These are phyloP conservation scores for Ceratocystiopsis sp. DNA, from an alignment of 2,329 filamentous ascomycete species.

Conservation along the genomic window DNA sequence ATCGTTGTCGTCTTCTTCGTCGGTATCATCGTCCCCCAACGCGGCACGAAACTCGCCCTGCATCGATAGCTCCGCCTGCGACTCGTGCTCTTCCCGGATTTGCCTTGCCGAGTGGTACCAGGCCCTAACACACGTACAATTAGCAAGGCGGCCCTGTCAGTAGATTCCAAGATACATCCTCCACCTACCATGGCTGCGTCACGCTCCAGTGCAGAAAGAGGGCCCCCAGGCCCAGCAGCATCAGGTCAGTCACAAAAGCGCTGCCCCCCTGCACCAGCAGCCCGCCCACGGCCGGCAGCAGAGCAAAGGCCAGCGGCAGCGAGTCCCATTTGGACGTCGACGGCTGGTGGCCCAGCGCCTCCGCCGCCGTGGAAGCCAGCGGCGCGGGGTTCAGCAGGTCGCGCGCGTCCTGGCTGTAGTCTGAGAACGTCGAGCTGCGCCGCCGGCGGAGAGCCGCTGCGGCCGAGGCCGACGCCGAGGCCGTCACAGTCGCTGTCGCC, in stretches of 20 bases:
- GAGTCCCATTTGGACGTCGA: constrained; percentile 59
- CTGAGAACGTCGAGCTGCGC: constrained; percentile 50
- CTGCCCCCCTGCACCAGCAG: constrained; percentile 73
- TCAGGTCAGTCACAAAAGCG: constrained; percentile 67
- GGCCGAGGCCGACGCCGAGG: constrained; percentile 20
- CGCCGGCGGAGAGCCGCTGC: constrained; percentile 15
- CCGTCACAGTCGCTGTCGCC: no score
- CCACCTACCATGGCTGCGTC: constrained; percentile 60
- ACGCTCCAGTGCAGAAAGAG: constrained; percentile 90
- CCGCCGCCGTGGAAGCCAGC: constrained; percentile 16
- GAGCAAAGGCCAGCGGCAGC: constrained; percentile 64
- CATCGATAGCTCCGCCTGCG: constrained; percentile 14
- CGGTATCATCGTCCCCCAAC: constrained; percentile 3
- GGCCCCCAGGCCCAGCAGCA: constrained; percentile 61
- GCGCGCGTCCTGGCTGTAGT: constrained; percentile 56
- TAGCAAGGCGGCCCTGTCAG: background rate
- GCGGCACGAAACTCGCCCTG: no score
- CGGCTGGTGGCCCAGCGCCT: constrained; percentile 20
- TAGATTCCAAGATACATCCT: constrained; percentile 11
- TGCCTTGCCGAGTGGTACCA: constrained; percentile 61
- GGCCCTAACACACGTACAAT: constrained; percentile 28
- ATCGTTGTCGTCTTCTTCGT: constrained; percentile 2
- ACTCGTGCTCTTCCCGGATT: constrained; percentile 35
- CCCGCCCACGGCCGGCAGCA: constrained; percentile 74
- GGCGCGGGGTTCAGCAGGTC: constrained; percentile 45